These are phyloP conservation scores for Bertia moriformis DNA, from an alignment of 2,329 filamentous ascomycete species.

Conservation along the genomic window DNA sequence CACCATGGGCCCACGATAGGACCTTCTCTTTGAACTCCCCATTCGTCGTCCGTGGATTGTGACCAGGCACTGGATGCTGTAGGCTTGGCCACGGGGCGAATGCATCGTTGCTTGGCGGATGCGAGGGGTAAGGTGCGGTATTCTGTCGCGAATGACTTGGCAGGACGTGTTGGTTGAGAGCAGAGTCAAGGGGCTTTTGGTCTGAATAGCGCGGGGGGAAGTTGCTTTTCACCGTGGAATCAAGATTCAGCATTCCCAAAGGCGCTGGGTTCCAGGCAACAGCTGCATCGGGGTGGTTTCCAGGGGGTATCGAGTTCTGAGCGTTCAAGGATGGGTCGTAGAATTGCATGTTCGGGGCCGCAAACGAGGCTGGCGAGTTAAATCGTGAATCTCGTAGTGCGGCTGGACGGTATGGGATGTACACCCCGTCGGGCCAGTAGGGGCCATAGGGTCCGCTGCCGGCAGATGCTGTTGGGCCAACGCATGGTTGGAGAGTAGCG, in stretches of 20 bases:
- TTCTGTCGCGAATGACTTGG: not conserved
- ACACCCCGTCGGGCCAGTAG: slow-evolving; percentile 1
- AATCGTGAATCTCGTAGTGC: not conserved
- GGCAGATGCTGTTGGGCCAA: not conserved
- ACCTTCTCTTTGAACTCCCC: slow-evolving; percentile 1
- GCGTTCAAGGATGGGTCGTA: not conserved
- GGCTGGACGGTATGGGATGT: not conserved
- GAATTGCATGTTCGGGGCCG: not conserved
- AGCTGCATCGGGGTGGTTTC: not conserved
- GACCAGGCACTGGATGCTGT: no score
- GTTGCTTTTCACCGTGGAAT: not conserved
- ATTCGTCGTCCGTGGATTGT: not conserved
- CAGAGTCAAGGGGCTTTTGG: not conserved
- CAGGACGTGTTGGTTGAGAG: not conserved
- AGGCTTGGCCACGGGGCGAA: no score
- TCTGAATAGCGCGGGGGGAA: slow-evolving; percentile 1
- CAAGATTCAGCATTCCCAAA: not conserved
- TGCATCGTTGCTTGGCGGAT: not conserved
- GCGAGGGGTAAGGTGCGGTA: not conserved
- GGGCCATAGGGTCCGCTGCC: not conserved
- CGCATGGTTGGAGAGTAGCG: not conserved
- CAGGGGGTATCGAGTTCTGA: not conserved
- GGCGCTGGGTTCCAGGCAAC: not conserved
- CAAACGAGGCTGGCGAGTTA: not conserved
- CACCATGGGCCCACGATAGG: not conserved